Percentiles rank a stretch among this genome's conserved stretches.
Conservation (phyloP, 345 rosid genomes). For the Acer yangbiense region DNA sequence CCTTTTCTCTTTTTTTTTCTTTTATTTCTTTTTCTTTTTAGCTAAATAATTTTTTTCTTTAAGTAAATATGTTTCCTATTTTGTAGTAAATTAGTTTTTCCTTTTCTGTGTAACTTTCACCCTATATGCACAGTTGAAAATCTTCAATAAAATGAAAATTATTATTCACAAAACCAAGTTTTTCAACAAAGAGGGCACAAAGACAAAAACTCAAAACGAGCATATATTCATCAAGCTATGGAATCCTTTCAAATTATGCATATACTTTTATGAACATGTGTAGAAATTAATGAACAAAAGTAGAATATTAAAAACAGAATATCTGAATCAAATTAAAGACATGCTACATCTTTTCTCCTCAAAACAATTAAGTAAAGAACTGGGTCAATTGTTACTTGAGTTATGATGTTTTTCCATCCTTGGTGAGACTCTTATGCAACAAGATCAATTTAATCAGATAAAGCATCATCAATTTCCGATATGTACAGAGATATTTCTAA, state of each 20-base stretch:
- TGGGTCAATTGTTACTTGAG: background rate
- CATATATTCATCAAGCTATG: background rate
- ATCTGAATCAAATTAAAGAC: background rate
- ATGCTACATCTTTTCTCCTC: background rate
- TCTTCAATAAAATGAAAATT: too few species aligned
- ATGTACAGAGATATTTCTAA: background rate
- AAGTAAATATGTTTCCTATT: too few species aligned
- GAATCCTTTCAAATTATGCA: background rate
- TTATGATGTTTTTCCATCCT: background rate
- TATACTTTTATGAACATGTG: background rate
- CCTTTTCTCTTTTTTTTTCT: too few species aligned
- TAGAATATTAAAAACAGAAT: background rate
- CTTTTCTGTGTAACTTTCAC: too few species aligned
- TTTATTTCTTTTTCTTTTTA: too few species aligned
- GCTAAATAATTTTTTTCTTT: too few species aligned
- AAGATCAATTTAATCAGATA: background rate
- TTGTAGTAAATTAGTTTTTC: too few species aligned
- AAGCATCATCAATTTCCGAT: background rate
- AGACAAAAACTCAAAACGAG: background rate
- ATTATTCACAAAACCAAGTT: too few species aligned
- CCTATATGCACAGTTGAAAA: too few species aligned
- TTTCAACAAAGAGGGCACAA: too few species aligned
- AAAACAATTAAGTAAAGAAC: background rate
- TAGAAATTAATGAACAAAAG: background rate
- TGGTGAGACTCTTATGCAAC: background rate